Base-by-base conservation (phyloP, 1,284 basidiomycete species). In the Cystobasidium pallidum region DNA sequence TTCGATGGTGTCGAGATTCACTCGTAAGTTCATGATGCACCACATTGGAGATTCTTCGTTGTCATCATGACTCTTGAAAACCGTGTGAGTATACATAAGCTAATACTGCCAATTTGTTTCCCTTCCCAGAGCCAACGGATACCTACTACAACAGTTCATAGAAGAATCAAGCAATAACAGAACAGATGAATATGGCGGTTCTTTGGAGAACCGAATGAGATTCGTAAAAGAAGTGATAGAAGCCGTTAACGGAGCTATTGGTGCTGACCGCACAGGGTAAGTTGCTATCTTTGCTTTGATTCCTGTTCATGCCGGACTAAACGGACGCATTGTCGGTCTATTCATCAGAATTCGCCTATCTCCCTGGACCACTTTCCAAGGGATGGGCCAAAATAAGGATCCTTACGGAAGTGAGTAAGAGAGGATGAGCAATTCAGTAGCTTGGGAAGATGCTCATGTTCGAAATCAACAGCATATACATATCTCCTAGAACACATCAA, bases 1-100 rank as follows among this genome's bases (percentile, higher is more conserved):
- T 88, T 88, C 75, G 88, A 89, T 76, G 87, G 87, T 39, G 84
- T 88, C 36, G 87, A 89, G 81, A 77, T 83, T 51, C 83, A 83
- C 73, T 77, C 32, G 82, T 81, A 8, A 78, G 61, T 32, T 24
- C n/a, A n/a, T n/a, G n/a, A n/a, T n/a, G n/a, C n/a, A n/a, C n/a
- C n/a, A n/a, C n/a, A n/a, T n/a, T n/a, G n/a, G n/a, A n/a, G n/a
- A n/a, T n/a, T n/a, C n/a, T n/a, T n/a, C n/a, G n/a, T n/a, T n/a
- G n/a, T n/a, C n/a, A n/a, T n/a, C n/a, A n/a, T n/a, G n/a, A n/a
- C n/a, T n/a, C n/a, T n/a, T n/a, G n/a, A n/a, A n/a, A n/a, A n/a
- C n/a, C n/a, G n/a, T n/a, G n/a, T n/a, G n/a, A n/a, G n/a, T n/a
- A n/a, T n/a, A n/a, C n/a, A n/a, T n/a, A n/a, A n/a, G n/a, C n/a